Evolutionary conservation across 768 basidiomycete genomes (phyloP).

Genomic region (Auricularia cornea): DNA sequence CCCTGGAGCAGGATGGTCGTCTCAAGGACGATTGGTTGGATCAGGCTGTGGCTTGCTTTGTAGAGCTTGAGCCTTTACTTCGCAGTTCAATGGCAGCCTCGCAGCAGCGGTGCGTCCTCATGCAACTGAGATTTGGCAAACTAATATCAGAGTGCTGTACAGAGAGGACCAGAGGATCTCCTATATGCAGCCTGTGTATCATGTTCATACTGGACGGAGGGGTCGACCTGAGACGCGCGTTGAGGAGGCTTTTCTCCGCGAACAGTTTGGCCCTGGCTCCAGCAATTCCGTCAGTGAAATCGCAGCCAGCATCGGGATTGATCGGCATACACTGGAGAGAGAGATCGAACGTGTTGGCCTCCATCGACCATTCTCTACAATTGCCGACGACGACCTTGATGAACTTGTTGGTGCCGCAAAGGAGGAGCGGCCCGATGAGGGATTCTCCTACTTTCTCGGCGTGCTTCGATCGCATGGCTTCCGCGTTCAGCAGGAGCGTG

Average conservation of each 20-base stretch:
- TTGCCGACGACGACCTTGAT: background rate
- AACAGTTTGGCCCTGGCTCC: background rate
- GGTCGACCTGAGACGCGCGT: background rate
- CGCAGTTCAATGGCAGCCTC: background rate
- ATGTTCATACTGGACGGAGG: too few species aligned
- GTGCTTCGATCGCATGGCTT: background rate
- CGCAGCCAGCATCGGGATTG: background rate
- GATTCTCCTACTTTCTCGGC: background rate
- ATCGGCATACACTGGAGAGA: background rate
- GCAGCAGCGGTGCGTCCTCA: background rate
- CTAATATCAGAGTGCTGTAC: too few species aligned
- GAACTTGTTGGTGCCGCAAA: background rate
- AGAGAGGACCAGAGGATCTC: too few species aligned
- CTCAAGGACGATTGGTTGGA: background rate
- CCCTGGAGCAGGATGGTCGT: background rate
- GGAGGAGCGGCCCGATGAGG: background rate
- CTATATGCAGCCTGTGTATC: too few species aligned
- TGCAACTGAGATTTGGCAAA: too few species aligned
- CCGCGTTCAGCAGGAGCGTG: background rate
- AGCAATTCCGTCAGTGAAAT: background rate
- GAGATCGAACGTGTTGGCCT: background rate
- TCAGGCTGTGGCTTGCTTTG: background rate
- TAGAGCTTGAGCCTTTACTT: background rate
- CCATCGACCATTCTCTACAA: background rate
- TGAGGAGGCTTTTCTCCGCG: background rate